A percentile compares a stretch with the other conserved stretches of the same genome.
These are phyloP conservation scores for Epichloe sp. DNA, from an alignment of 2,329 filamentous ascomycete genomes.

Conservation along the genomic window DNA sequence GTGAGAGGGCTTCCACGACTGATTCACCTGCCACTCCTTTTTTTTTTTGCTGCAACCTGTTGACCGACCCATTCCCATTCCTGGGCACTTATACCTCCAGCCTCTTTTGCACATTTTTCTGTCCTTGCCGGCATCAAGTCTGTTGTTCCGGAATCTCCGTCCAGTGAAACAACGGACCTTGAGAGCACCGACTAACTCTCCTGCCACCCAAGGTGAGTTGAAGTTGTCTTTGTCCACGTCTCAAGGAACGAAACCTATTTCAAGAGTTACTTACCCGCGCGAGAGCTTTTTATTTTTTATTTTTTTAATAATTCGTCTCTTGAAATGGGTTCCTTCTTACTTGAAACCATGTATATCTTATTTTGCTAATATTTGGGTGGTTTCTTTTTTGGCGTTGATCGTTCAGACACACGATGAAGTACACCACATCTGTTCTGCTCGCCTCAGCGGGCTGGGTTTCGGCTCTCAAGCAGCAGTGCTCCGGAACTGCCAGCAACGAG, in stretches of 20 bases:
- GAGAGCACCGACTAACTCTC: neutral
- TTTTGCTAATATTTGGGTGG: neutral
- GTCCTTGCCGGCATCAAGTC: too few species aligned
- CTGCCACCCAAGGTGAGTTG: neutral
- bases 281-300: too few species aligned
- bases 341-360: neutral
- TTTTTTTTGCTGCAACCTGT: neutral
- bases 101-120: neutral
- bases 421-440: constrained; percentile 13
- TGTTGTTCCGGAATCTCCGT: too few species aligned
- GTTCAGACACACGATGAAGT: constrained; percentile 17
- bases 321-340: too few species aligned
- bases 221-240: neutral
- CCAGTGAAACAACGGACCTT: too few species aligned
- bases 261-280: neutral
- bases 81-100: neutral
- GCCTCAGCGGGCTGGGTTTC: constrained; percentile 17
- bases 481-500: constrained; percentile 21
- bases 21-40: constrained; percentile 5
- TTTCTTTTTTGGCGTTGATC: neutral
- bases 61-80: neutral
- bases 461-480: constrained; percentile 23
- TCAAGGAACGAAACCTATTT: neutral
- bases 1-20: constrained; percentile 1
- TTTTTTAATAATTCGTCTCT: too few species aligned